Evolutionary conservation across 768 basidiomycete genomes (phyloP).

Genomic region (Pleurotus djamor): DNA sequence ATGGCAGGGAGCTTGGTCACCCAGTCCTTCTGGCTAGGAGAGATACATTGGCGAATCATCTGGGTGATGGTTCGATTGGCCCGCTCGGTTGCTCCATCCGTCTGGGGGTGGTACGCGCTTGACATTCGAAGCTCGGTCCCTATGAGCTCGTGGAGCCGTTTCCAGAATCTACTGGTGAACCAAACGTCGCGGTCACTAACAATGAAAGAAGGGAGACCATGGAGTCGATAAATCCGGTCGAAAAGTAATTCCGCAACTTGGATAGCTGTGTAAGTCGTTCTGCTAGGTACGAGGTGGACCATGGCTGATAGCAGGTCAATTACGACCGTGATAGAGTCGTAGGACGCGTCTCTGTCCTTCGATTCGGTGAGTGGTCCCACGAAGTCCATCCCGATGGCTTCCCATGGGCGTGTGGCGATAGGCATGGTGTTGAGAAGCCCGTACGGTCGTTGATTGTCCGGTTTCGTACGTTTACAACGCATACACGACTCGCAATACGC

Average conservation of each 20-base stretch:
- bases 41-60: slow-evolving; percentile 22
- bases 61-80: slow-evolving; percentile 27
- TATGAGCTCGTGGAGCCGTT: slow-evolving; percentile 12
- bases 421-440: slow-evolving; percentile 13
- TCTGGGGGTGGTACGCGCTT: slow-evolving; percentile 16
- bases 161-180: no score
- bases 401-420: slow-evolving; percentile 20
- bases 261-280: slow-evolving; percentile 9
- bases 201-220: slow-evolving; percentile 28
- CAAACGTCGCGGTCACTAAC: slow-evolving; percentile 19
- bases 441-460: slow-evolving; percentile 12
- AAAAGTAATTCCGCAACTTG: slow-evolving; percentile 17
- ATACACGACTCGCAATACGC: slow-evolving; percentile 24
- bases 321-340: no score
- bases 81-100: slow-evolving; percentile 27
- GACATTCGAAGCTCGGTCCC: slow-evolving; percentile 22
- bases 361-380: slow-evolving; percentile 24
- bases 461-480: slow-evolving; percentile 12
- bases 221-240: slow-evolving; percentile 16
- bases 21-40: no score
- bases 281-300: slow-evolving; percentile 13
- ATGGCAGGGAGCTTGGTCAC: no score
- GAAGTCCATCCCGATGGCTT: slow-evolving; percentile 24
- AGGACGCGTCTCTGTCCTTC: slow-evolving; percentile 14
- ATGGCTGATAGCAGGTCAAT: slow-evolving; percentile 14